Conservation (phyloP, 805 yeast species). For the Myxozyma melibiosi region DNA sequence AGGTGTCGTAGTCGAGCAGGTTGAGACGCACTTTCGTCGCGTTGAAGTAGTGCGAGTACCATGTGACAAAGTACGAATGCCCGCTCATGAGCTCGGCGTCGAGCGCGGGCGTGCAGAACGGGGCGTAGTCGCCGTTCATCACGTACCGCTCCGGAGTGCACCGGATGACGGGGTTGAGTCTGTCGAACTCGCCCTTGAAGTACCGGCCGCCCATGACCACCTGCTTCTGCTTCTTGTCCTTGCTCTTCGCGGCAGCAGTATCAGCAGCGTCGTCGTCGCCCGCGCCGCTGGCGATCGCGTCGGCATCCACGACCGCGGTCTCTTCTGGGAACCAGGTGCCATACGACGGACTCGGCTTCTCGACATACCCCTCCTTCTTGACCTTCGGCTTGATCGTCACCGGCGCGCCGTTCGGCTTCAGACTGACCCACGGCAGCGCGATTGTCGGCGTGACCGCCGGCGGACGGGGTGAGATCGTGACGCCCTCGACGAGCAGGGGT, state of each 20-base stretch:
- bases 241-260: background rate
- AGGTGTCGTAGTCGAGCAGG: conserved; percentile 32
- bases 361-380: conserved; percentile 64
- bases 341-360: conserved; percentile 69
- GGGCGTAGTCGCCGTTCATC: conserved; percentile 58
- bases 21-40: conserved; percentile 40
- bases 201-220: conserved; percentile 20
- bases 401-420: conserved; percentile 76
- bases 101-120: conserved; percentile 84
- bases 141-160: conserved; percentile 80
- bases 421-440: conserved; percentile 77
- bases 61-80: conserved; percentile 70
- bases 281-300: background rate
- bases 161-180: conserved; percentile 75
- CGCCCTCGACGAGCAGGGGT: conserved; percentile 65
- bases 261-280: background rate
- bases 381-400: conserved; percentile 75
- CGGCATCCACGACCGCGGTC: conserved; percentile 47
- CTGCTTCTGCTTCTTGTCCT: background rate
- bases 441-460: conserved; percentile 49
- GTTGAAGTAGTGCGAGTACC: conserved; percentile 71
- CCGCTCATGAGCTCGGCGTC: conserved; percentile 59
- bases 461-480: conserved; percentile 61
- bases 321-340: conserved; percentile 64
- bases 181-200: conserved; percentile 42